phyloP scores from a whole-genome alignment of 495 filamentous ascomycete species.

The Daldinia caldariorum region DNA sequence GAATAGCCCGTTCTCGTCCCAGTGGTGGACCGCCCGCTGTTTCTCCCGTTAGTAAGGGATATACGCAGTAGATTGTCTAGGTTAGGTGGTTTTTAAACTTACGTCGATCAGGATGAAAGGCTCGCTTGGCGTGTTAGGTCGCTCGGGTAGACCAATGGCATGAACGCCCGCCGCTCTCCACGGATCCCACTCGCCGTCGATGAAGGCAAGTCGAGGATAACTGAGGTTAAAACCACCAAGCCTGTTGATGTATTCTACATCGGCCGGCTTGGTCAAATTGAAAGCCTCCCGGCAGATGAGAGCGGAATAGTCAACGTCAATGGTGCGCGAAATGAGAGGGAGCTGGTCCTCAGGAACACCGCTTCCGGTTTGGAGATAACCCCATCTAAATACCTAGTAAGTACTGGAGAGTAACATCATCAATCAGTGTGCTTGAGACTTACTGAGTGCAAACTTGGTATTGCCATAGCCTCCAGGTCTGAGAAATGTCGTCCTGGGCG shows the following conservation, averaged over 20 bases:
- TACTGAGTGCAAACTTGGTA: slow-evolving; percentile 65
- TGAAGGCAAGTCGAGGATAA: slow-evolving; percentile 70
- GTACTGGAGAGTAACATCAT: slow-evolving; percentile 10
- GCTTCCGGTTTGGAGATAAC: slow-evolving; percentile 73
- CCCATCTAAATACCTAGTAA: slow-evolving; percentile 65
- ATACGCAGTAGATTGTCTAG: not conserved
- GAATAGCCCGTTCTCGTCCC: slow-evolving; percentile 76
- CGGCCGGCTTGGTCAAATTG: slow-evolving; percentile 66
- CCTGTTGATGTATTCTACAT: slow-evolving; percentile 69
- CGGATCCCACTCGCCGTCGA: slow-evolving; percentile 75
- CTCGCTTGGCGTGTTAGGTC: slow-evolving; percentile 64
- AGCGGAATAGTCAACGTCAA: slow-evolving; percentile 64
- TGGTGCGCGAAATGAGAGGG: slow-evolving; percentile 71
- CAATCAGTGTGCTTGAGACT: slow-evolving; percentile 23
- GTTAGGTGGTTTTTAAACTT: slow-evolving; percentile 4
- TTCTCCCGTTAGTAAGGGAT: slow-evolving; percentile 1
- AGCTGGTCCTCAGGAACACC: slow-evolving; percentile 65
- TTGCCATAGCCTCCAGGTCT: slow-evolving; percentile 67
- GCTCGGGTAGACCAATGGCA: slow-evolving; percentile 56
- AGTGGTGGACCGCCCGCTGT: slow-evolving; percentile 68
- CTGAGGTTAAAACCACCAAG: slow-evolving; percentile 73
- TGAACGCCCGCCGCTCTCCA: slow-evolving; percentile 75
- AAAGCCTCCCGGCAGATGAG: slow-evolving; percentile 67
- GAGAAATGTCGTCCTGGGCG: slow-evolving; percentile 57
- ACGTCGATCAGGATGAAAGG: slow-evolving; percentile 71